Base-by-base conservation (phyloP, 768 basidiomycete species). In the Chalciporus piperatus region DNA sequence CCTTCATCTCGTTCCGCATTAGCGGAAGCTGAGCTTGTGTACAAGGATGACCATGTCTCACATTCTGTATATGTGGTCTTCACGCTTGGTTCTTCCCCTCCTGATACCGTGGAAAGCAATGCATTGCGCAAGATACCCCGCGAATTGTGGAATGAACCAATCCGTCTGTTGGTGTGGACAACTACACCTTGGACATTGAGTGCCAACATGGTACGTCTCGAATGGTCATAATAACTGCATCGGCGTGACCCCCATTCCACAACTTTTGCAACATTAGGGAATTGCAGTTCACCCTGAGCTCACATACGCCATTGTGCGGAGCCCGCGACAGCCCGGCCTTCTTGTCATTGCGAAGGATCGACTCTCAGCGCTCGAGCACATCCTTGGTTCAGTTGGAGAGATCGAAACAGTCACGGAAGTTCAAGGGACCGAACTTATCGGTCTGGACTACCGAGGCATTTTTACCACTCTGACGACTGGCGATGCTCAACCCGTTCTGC, bases 141-240 rank as follows among this genome's bases (percentile, higher is more conserved):
- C 20, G 51, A 71, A 14, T 51, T 76, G 14, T 47, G 78, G 7
- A 57, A 62, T 2, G 63, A 65, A 57, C 16, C 60, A 44, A 68
- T 85, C 11, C 76, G 77, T 25, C 59, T 97, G 10, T 73, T 93
- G 16, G 88, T 96, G 4, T 99, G 96, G 96, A 98, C 96, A 3
- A 98, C 96, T 4, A 98, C 96, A 0, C 91, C 96, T 1, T 99
- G 96, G 96, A 98, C 92, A 4, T 72, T 98, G 42, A 92, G 90
- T 6, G 91, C 92, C 2, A 98, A 99, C 63, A 92, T 94, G 89
- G 94, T 93, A 58, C 38, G 78, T 50, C 30, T 17, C 41, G 17
- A 22, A n/a, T 22, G 22, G 6, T 41, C 22, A 14, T 52, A 35
- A 35, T 39, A 39, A 28, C 9, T 55, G 32, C 12, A 33, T 16